Evolutionary conservation across 2,329 filamentous ascomycete genomes (phyloP).

Genomic region (Diaporthe citri): DNA sequence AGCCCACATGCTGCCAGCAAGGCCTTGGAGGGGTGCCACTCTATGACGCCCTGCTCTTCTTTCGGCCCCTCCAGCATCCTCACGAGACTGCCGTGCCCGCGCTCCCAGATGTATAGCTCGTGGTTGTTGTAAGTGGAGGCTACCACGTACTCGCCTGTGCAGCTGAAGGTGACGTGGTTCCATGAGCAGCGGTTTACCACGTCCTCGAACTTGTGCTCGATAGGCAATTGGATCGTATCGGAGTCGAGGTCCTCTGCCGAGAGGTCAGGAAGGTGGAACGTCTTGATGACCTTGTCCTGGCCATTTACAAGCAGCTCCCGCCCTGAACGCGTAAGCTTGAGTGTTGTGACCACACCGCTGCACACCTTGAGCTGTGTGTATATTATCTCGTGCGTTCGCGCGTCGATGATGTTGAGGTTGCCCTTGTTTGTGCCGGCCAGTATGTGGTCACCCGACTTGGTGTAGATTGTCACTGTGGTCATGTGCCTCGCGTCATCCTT

Average conservation of each 20-base stretch:
- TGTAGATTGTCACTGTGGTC: constrained; percentile 93
- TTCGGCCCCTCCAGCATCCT: constrained; percentile 97
- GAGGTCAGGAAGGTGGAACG: constrained; percentile 87
- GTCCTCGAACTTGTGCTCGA: constrained; percentile 99
- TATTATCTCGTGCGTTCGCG: constrained; percentile 82
- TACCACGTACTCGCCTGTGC: constrained; percentile 94
- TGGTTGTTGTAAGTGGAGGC: constrained; percentile 99
- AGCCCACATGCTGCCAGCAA: constrained; percentile 92
- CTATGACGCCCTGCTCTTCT: constrained; percentile 95
- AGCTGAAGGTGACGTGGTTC: constrained; percentile 97
- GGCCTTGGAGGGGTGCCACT: constrained; percentile 93
- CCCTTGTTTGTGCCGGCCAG: constrained; percentile 95
- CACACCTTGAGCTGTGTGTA: constrained; percentile 87
- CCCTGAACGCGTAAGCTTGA: constrained; percentile 87
- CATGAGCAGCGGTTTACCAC: constrained; percentile 94
- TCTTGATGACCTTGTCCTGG: constrained; percentile 94
- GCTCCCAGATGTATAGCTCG: constrained; percentile 98
- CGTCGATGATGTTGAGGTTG: constrained; percentile 95
- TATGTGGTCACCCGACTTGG: constrained; percentile 86
- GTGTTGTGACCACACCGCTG: constrained; percentile 86
- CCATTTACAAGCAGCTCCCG: constrained; percentile 92
- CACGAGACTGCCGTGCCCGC: constrained; percentile 90
- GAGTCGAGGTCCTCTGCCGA: constrained; percentile 78
- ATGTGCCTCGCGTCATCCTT: constrained; percentile 95
- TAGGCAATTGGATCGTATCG: constrained; percentile 87